phyloP scores from a whole-genome alignment of 2,329 filamentous ascomycete species.

The Neodidymelliopsis sp. region DNA sequence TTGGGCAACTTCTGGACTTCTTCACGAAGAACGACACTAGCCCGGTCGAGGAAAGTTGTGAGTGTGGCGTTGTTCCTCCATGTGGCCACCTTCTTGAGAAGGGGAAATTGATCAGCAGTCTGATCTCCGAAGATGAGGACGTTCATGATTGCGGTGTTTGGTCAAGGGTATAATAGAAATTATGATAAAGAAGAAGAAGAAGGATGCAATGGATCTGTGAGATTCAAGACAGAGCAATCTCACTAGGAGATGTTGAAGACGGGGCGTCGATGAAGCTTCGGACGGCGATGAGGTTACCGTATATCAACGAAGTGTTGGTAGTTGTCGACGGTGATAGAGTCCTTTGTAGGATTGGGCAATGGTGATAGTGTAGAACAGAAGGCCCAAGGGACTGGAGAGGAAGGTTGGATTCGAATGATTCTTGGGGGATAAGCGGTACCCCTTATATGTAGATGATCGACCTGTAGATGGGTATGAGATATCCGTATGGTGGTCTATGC shows the following conservation, averaged over 20 bases:
- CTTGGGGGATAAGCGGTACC: conserved; percentile 36
- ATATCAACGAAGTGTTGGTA: conserved; percentile 22
- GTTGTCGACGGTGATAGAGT: conserved; percentile 12
- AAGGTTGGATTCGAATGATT: conserved; percentile 29
- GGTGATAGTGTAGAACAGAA: conserved; percentile 26
- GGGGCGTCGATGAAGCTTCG: conserved; percentile 7
- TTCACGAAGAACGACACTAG: conserved; percentile 64
- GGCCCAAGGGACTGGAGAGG: conserved; percentile 37
- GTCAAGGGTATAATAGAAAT: conserved; percentile 36
- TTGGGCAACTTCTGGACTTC: conserved; percentile 66
- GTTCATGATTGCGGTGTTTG: conserved; percentile 49
- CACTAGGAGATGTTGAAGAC: conserved; percentile 10
- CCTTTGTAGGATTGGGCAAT: conserved; percentile 19
- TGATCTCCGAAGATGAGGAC: conserved; percentile 74
- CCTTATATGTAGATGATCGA: conserved; percentile 49
- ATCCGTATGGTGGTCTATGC: conserved; percentile 37
- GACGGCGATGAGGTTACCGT: conserved; percentile 17
- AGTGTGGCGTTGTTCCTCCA: conserved; percentile 65
- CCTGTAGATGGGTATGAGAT: conserved; percentile 34
- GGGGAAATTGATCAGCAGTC: conserved; percentile 70
- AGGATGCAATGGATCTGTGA: conserved; percentile 8
- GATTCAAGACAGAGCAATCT: conserved; percentile 12
- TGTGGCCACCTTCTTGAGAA: conserved; percentile 60
- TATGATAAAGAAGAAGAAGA: conserved; percentile 19
- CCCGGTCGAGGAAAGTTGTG: conserved; percentile 67